Percentiles rank a stretch among this genome's conserved stretches.
Evolutionary conservation across 495 filamentous ascomycete genomes (phyloP).

Genomic region (Aspergillus mulundensis): DNA sequence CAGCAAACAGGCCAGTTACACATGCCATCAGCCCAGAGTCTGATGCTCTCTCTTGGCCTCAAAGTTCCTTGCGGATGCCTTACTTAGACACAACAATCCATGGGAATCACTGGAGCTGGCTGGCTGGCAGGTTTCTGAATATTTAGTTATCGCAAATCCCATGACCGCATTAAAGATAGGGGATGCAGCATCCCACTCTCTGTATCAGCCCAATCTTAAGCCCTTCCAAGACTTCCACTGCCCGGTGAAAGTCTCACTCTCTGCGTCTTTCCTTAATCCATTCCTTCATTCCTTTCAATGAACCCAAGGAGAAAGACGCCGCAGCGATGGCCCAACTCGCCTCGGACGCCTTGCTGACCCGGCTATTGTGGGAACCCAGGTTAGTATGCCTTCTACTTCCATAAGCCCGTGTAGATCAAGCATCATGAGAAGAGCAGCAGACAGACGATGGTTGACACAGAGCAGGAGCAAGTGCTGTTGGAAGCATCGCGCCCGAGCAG

Average conservation of each 20-base stretch:
- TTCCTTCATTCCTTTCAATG: constrained; percentile 9
- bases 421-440: background rate
- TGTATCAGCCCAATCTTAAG: background rate
- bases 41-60: background rate
- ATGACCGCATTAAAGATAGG: constrained; percentile 2
- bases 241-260: background rate
- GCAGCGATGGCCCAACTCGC: constrained; percentile 17
- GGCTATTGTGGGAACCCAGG: constrained; percentile 37
- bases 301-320: background rate
- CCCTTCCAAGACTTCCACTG: background rate
- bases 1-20: constrained; percentile 5
- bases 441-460: constrained; percentile 2
- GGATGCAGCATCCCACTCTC: constrained; percentile 5
- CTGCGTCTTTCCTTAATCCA: background rate
- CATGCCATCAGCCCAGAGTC: background rate
- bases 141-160: background rate
- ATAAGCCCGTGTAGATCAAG: background rate
- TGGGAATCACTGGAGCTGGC: background rate
- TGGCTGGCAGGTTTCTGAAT: background rate
- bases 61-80: constrained; percentile 4
- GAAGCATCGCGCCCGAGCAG: constrained; percentile 12
- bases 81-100: background rate
- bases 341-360: constrained; percentile 24
- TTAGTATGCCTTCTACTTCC: constrained; percentile 19
- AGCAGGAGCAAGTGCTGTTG: constrained; percentile 11